Evolutionary conservation across 2,329 filamentous ascomycete genomes (phyloP), one percentile per base, ranked within the genome.

Genomic region (Tolypocladium pustulatum): DNA sequence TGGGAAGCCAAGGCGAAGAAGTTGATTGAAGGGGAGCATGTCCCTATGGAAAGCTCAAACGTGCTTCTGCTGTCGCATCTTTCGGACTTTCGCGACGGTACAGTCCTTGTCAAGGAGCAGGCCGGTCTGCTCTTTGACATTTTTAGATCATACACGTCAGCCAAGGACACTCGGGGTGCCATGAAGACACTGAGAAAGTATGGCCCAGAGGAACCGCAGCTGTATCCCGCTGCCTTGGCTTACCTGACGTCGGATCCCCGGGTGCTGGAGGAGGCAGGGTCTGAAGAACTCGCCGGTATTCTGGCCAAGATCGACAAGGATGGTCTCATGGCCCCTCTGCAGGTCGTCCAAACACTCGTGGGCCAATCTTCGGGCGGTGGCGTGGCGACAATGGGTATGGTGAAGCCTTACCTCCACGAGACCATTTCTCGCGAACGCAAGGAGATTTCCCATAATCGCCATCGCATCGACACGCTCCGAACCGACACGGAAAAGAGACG

Each of bases 331-430:
- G 93, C 94, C 0, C 94, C 94, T 0, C 78, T 99, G 4, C 94
- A 99, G 71, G 94, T 99, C 37, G 94, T 99, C 20, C 93, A 99
- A 72, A 94, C 92, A 0, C 82, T 99, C 0, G 77, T 97, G 3
- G 77, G 78, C n/a, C 77, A 81, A 72, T 78, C 70, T 59, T 75
- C 61, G 0, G 67, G 70, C 20, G 68, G 71, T 8, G 71, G 86
- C 7, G 90, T 97, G 3, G 93, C 95, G 0, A 97, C 91, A 0
- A 97, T 99, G 90, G 94, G 93, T 56, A 91, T 97, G 82, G 88
- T 99, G 62, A 97, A 97, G 74, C 85, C 87, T 7, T 99, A 99
- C 72, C 84, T 99, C 2, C 85, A 89, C 62, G 85, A 89, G 55
- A 96, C 92, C 10, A 96, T 99, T 62, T 87, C 90, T 65, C 85